Percentiles rank a stretch among this genome's conserved stretches.
Evolutionary conservation across 1,139 yeast genomes (phyloP).

Genomic region (Saccharomycopsis hybrid): DNA sequence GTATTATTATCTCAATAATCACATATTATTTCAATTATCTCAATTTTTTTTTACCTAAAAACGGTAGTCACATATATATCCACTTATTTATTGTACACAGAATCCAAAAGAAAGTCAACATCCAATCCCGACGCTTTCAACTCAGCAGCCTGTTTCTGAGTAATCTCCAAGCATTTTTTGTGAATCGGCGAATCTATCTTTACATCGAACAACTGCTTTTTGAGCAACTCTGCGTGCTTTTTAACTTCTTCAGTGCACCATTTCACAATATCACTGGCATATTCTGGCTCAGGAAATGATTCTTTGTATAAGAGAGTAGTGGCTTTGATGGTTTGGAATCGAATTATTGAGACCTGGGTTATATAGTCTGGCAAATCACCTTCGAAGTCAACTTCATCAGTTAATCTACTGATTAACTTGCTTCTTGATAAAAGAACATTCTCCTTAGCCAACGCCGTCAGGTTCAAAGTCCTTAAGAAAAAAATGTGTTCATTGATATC

Average conservation of each 20-base stretch:
- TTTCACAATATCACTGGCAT: conserved; percentile 40
- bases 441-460: conserved; percentile 41
- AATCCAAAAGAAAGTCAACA: conserved; percentile 54
- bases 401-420: conserved; percentile 37
- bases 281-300: conserved; percentile 35
- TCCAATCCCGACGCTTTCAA: conserved; percentile 66
- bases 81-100: too few species aligned
- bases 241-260: conserved; percentile 73
- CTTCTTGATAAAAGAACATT: conserved; percentile 43
- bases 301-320: conserved; percentile 41
- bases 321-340: conserved; percentile 47
- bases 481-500: conserved; percentile 30
- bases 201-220: conserved; percentile 65
- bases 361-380: conserved; percentile 53
- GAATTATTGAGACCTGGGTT: conserved; percentile 52
- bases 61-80: too few species aligned
- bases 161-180: conserved; percentile 44
- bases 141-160: conserved; percentile 55
- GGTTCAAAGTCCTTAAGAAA: conserved; percentile 37
- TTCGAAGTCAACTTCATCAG: conserved; percentile 43
- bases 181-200: conserved; percentile 42
- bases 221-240: conserved; percentile 51
- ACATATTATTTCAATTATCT: too few species aligned
- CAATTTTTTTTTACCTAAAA: too few species aligned
- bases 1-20: too few species aligned